Conservation (phyloP, 768 basidiomycete genomes). For the Tremella mesenterica region DNA sequence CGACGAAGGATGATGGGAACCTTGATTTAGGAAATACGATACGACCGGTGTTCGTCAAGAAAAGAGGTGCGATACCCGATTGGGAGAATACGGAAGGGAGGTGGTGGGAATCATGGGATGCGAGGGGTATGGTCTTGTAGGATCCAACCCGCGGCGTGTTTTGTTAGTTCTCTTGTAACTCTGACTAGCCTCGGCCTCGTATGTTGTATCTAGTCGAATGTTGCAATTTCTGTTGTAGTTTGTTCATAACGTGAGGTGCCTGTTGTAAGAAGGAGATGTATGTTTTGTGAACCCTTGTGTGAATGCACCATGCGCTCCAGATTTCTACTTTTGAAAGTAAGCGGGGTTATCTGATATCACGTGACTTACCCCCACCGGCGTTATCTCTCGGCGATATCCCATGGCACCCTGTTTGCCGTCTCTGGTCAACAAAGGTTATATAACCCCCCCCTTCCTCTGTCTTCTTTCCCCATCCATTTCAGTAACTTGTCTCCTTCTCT, state of each 20-base stretch:
- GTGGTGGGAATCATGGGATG: not conserved
- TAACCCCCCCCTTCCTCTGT: constrained; percentile 6
- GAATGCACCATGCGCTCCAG: no score
- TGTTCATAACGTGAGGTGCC: no score
- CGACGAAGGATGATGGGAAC: no score
- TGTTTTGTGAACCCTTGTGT: no score
- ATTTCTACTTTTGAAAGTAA: no score
- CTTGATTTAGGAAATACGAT: not conserved
- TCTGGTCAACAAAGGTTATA: constrained; percentile 15
- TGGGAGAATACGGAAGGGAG: not conserved
- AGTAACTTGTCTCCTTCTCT: not conserved
- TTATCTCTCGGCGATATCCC: not conserved
- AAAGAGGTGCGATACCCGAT: not conserved
- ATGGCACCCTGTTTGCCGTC: constrained; percentile 1
- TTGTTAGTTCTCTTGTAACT: no score
- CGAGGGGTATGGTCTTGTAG: not conserved
- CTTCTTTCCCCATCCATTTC: constrained; percentile 11
- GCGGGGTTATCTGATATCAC: no score
- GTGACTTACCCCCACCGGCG: not conserved
- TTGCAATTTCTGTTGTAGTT: no score
- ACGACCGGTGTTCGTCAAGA: not conserved
- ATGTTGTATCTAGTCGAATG: no score
- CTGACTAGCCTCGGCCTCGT: no score
- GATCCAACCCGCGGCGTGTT: no score
- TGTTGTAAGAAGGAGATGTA: no score